Evolutionary conservation across 805 yeast species (phyloP), one percentile per base, ranked within the genome.

Genomic region (Zygosaccharomyces siamensis): DNA sequence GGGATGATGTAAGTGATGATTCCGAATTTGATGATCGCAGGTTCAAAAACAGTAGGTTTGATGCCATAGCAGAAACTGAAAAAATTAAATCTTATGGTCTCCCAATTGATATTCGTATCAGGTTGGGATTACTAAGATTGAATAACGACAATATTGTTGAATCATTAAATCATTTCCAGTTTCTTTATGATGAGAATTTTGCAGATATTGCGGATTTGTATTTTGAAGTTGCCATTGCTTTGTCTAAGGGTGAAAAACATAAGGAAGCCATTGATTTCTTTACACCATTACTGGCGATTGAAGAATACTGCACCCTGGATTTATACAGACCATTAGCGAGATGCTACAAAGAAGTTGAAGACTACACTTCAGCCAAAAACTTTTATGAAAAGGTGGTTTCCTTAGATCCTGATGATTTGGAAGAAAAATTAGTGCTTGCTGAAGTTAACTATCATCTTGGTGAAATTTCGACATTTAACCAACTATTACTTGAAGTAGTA

Each of bases 101-200:
- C 18, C 98, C 98, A 1, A 81, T 90, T 41, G 98, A 92, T 69
- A 86, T 93, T 23, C 69, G 98, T 47, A 83, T 81, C 27, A 87
- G 93, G 64, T 63, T 93, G 21, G 95, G 96, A 0, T 66, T 81
- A 8, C 73, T 87, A 43, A 75, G 99, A 50, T 68, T 93, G 28
- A 80, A 81, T 47, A 68, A 80, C 32, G 82, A 80, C 45, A 74
- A 83, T 39, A 71, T 74, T 24, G 77, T 76, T 1, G 97, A 90
- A 56, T 96, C 97, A 0, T 61, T 83, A 49, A 67, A 66, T 7
- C 97, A 92, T 63, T 84, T 86, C 57, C 72, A 64, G 33, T 77
- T 76, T 51, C 68, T 90, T 10, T 65, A 80, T 39, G 75, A 75
- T 33, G 81, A 79, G 38, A 79, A 77, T 28, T 76, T 81, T 20